phyloP scores from a whole-genome alignment of 306 rosid species.

The Mucuna pruriens region DNA sequence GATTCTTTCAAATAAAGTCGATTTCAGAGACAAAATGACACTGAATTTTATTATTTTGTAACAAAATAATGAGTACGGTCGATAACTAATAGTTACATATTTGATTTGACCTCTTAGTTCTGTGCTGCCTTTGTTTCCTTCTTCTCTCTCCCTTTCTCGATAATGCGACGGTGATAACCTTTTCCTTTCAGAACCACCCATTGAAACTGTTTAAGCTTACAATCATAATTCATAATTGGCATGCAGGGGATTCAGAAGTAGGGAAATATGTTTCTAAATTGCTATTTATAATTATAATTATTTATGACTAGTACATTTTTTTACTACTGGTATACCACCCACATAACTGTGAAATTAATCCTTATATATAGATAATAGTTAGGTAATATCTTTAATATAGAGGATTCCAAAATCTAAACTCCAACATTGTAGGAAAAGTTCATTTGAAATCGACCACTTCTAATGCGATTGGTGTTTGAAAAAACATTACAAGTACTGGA shows the following conservation, averaged over 20 bases:
- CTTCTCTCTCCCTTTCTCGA: background rate
- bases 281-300: background rate
- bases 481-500: background rate
- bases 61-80: background rate
- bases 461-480: background rate
- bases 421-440: background rate
- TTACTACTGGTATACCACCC: background rate
- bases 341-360: background rate
- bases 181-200: background rate
- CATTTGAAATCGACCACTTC: background rate
- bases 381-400: background rate
- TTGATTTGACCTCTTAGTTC: slow-evolving; percentile 14
- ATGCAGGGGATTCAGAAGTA: background rate
- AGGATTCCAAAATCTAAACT: too few species aligned
- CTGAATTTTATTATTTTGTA: background rate
- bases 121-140: background rate
- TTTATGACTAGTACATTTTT: too few species aligned
- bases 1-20: slow-evolving; percentile 4
- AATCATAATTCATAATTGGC: background rate
- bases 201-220: background rate
- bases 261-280: background rate
- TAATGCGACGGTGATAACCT: slow-evolving; percentile 10
- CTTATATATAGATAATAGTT: background rate
- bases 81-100: background rate
- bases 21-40: slow-evolving; percentile 14